Evolutionary conservation across 306 rosid species (phyloP), one percentile per base, ranked within the genome.

Genomic region (Ziziphus jujuba): DNA sequence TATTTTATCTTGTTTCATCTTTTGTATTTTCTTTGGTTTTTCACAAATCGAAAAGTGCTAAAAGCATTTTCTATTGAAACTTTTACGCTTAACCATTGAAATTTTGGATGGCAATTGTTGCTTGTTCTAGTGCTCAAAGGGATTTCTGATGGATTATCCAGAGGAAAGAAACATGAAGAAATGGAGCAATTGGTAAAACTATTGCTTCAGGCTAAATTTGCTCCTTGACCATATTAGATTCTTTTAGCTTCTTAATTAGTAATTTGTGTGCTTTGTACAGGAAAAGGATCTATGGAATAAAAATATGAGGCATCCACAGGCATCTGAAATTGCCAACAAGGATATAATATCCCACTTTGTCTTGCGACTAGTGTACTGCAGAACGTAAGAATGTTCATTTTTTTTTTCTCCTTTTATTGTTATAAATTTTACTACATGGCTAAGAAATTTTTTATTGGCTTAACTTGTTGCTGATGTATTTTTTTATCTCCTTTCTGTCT

Each of bases 271-370:
- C 47, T 54, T 78, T 67, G 23, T 54, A 28, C 83, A 92, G 96
- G 95, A 36, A 61, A 11, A 1, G 0, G 82, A 77, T 40, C 63
- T 87, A 24, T 90, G 75, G 99, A 90, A 83, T 66, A 53, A 76
- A 40, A 62, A 86, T 61, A 90, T 90, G 96, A 75, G 82, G 70
- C 95, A 86, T 63, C 90, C 86, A 64, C 75, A 78, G 59, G 67
- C 90, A 48, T 80, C 89, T 11, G 90, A 93, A 71, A 72, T 48
- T 73, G 40, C 73, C 67, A 90, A 86, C 79, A 93, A 88, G 89
- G 99, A 90, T 80, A 84, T 90, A 15, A 90, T 93, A 66, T 90
- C 99, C 23, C 99, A 90, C 79, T 93, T 88, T 72, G 99, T 88
- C 62, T 84, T 93, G 17, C 91, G 95, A 35, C 91, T 93, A 14